Conservation (phyloP, 495 filamentous ascomycete species). For the Penicillium diatomitis region DNA sequence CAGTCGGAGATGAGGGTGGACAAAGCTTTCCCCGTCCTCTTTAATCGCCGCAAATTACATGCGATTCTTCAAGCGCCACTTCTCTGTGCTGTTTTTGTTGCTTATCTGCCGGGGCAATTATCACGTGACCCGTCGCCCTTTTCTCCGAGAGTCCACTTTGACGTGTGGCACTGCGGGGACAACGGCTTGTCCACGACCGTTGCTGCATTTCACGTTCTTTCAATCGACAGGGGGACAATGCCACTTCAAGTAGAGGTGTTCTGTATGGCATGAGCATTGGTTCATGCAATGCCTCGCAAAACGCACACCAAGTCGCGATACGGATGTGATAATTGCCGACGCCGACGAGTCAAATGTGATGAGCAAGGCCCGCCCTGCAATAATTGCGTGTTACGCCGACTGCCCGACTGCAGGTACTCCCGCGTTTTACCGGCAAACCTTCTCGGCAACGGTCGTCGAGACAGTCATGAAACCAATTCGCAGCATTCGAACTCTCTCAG, state of each 20-base stretch:
- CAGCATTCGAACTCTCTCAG: neutral
- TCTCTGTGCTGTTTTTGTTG: too few species aligned
- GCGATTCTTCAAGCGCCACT: too few species aligned
- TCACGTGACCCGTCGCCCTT: too few species aligned
- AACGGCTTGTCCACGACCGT: too few species aligned
- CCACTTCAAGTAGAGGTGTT: neutral
- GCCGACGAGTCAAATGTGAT: constrained; percentile 36
- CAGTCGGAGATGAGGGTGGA: too few species aligned
- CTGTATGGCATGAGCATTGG: neutral
- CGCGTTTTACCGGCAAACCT: constrained; percentile 3
- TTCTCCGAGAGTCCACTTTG: too few species aligned
- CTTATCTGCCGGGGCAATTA: too few species aligned
- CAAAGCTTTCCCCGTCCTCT: too few species aligned
- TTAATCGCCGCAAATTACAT: too few species aligned
- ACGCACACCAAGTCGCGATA: constrained; percentile 40
- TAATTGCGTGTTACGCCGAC: constrained; percentile 17
- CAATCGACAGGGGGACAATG: too few species aligned
- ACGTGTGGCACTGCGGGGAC: too few species aligned
- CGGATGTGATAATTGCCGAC: constrained; percentile 42
- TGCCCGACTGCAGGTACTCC: constrained; percentile 17
- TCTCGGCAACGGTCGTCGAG: neutral
- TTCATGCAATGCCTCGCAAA: constrained; percentile 6
- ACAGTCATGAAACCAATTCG: neutral
- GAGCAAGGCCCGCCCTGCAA: constrained; percentile 20
- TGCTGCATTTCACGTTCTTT: too few species aligned